These are phyloP conservation scores for Thalassiosira livingstoniorum DNA, from an alignment of 352 stramenopile genomes.

Conservation along the genomic window DNA sequence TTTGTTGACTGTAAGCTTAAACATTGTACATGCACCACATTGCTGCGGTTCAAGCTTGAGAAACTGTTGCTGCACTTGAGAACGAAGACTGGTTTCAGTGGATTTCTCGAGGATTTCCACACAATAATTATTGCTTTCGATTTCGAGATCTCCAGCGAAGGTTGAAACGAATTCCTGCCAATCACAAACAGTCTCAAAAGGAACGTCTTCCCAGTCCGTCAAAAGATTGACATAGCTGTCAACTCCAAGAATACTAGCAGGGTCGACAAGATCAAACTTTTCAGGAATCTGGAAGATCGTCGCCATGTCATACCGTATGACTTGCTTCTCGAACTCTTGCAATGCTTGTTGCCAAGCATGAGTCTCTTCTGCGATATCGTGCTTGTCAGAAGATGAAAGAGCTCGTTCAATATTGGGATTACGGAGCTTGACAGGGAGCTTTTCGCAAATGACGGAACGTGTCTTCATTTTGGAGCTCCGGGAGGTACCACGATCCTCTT, in stretches of 20 bases:
- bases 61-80: neutral
- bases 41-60: neutral
- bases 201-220: neutral
- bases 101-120: neutral
- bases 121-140: neutral
- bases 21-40: neutral
- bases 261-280: neutral
- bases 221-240: neutral
- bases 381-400: too few species aligned
- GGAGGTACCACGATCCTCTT: too few species aligned
- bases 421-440: too few species aligned
- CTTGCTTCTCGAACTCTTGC: too few species aligned
- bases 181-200: neutral
- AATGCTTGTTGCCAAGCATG: too few species aligned
- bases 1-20: neutral
- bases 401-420: too few species aligned
- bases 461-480: too few species aligned
- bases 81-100: neutral
- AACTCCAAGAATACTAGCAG: neutral
- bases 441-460: too few species aligned
- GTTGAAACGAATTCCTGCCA: neutral
- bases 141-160: neutral
- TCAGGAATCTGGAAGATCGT: slow-evolving; percentile 51
- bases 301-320: slow-evolving; percentile 71
- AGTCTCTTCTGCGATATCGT: too few species aligned